Evolutionary conservation across 371 early-diverging fungal genomes (phyloP).

Genomic region (Fennellomyces sp.): DNA sequence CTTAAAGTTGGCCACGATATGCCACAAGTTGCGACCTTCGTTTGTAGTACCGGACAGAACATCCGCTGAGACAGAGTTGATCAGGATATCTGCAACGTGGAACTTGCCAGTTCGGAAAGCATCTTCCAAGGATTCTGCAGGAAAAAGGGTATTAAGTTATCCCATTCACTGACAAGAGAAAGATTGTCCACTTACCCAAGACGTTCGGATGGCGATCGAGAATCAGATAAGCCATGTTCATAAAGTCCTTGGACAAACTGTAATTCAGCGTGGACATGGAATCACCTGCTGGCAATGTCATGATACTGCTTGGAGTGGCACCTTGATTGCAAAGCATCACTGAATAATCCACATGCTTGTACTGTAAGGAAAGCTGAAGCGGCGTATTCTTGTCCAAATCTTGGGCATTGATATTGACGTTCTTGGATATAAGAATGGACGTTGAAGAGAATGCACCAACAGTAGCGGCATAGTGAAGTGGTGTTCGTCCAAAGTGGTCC

Average conservation of each 20-base stretch:
- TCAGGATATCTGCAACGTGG: constrained; percentile 52
- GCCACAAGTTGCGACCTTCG: constrained; percentile 46
- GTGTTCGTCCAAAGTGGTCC: constrained; percentile 52
- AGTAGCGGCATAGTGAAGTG: constrained; percentile 64
- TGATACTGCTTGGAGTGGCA: constrained; percentile 18
- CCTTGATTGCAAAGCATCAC: constrained; percentile 57
- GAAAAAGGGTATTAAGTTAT: neutral
- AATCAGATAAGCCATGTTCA: constrained; percentile 59
- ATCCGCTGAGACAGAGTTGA: constrained; percentile 23
- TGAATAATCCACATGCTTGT: constrained; percentile 56
- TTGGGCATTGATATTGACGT: constrained; percentile 33
- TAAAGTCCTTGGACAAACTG: constrained; percentile 43
- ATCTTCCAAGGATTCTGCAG: constrained; percentile 45
- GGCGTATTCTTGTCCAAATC: constrained; percentile 58
- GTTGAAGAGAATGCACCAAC: constrained; percentile 62
- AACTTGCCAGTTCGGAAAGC: constrained; percentile 51
- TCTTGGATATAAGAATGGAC: constrained; percentile 38
- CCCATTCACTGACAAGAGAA: neutral
- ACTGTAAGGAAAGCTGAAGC: constrained; percentile 49
- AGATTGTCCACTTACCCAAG: constrained; percentile 25
- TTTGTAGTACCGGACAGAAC: constrained; percentile 13
- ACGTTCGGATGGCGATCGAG: constrained; percentile 37
- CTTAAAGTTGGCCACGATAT: constrained; percentile 47
- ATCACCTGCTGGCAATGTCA: constrained; percentile 35
- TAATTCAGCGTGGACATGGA: constrained; percentile 35